Conservation (phyloP, 208 protist genomes). For the Trypanosoma avium region DNA sequence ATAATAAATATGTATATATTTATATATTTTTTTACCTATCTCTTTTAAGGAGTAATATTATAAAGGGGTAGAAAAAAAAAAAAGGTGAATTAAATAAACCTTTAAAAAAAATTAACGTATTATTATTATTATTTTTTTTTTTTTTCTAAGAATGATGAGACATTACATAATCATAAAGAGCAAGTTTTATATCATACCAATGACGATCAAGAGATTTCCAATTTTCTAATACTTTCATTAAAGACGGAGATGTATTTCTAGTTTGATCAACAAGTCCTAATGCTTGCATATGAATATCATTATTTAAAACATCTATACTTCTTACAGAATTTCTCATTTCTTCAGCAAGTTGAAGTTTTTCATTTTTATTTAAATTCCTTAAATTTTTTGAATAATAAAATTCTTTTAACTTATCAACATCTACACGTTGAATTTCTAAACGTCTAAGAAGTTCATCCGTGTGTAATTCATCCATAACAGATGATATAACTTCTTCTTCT, state of each 20-base stretch:
- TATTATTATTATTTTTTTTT: too few relatives aligned
- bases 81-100: too few relatives aligned
- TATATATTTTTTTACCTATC: too few relatives aligned
- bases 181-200: conserved; percentile 21
- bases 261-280: neutral
- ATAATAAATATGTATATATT: too few relatives aligned
- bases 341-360: neutral
- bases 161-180: conserved; percentile 14
- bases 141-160: neutral
- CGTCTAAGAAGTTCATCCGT: neutral
- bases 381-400: neutral
- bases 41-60: too few relatives aligned
- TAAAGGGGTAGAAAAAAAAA: too few relatives aligned
- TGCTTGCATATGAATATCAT: conserved; percentile 3
- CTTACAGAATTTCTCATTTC: neutral
- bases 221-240: conserved; percentile 7
- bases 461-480: neutral
- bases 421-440: neutral
- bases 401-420: conserved; percentile 9
- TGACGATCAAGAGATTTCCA: conserved; percentile 17
- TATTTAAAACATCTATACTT: conserved; percentile 11
- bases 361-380: conserved; percentile 2
- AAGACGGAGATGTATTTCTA: neutral
- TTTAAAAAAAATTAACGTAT: too few relatives aligned
- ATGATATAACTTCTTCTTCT: neutral